Percentiles rank a stretch among this genome's conserved stretches.
These are phyloP conservation scores for Platanus orientalis DNA, from an alignment of 164 flowering plant genomes.

Conservation along the genomic window DNA sequence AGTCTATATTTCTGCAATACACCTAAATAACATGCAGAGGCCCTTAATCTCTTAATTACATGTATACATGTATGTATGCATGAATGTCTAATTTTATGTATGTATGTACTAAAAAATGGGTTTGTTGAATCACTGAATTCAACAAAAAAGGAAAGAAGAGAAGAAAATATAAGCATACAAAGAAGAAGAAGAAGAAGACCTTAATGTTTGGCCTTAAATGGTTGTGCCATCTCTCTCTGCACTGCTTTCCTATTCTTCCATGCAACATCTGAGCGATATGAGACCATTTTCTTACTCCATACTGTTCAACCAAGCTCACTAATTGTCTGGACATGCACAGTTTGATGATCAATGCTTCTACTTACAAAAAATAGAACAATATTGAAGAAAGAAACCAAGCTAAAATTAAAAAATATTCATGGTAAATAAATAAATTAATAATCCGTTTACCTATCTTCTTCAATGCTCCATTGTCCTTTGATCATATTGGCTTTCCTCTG, in stretches of 20 bases:
- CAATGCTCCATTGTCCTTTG: constrained; percentile 81
- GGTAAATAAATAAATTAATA: background rate
- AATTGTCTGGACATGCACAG: constrained; percentile 31
- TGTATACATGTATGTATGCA: too few species aligned
- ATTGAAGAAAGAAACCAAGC: background rate
- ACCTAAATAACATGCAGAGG: too few species aligned
- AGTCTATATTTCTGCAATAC: too few species aligned
- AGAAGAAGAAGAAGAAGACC: constrained; percentile 15
- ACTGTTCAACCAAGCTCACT: constrained; percentile 30
- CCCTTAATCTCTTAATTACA: too few species aligned
- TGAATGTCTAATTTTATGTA: too few species aligned
- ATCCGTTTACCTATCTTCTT: constrained; percentile 72
- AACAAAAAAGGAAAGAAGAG: background rate
- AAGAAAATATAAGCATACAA: too few species aligned
- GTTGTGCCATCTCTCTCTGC: constrained; percentile 49
- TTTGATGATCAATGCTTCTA: background rate
- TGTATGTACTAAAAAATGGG: background rate
- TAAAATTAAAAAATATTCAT: background rate
- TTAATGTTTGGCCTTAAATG: constrained; percentile 43
- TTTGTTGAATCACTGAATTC: background rate
- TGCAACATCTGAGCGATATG: constrained; percentile 30
- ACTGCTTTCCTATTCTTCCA: constrained; percentile 45
- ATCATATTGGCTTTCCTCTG: constrained; percentile 35
- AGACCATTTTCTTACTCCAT: constrained; percentile 40
- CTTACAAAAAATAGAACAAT: background rate